A percentile compares a stretch with the other conserved stretches of the same genome.
These are phyloP conservation scores for Fonsecaea pedrosoi DNA, from an alignment of 2,329 filamentous ascomycete species.

Conservation along the genomic window DNA sequence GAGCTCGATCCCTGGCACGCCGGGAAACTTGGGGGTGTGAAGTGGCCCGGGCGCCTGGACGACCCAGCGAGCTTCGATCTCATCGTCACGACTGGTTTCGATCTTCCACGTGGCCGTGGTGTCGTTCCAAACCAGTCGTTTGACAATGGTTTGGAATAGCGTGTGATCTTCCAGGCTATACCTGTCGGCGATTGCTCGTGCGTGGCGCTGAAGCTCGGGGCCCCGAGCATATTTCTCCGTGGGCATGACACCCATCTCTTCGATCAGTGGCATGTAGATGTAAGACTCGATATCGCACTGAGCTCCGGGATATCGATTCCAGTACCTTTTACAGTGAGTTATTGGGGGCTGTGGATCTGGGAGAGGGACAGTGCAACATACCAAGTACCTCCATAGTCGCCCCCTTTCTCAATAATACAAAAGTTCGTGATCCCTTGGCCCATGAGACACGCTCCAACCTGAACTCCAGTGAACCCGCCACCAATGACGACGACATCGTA, in stretches of 20 bases:
- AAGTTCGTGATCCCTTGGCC: too few relatives aligned
- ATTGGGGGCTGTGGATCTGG: too few relatives aligned
- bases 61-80: constrained; percentile 49
- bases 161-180: constrained; percentile 21
- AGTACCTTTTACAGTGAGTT: constrained; percentile 27
- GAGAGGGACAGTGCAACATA: too few relatives aligned
- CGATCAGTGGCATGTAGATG: constrained; percentile 34
- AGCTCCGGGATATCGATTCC: constrained; percentile 40
- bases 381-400: too few relatives aligned
- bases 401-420: too few relatives aligned
- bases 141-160: constrained; percentile 28
- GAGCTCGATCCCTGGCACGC: neutral
- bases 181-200: constrained; percentile 15
- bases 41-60: neutral
- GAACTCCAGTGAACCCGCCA: too few relatives aligned
- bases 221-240: constrained; percentile 27
- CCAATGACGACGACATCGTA: too few relatives aligned
- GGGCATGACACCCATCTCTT: constrained; percentile 32
- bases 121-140: constrained; percentile 24
- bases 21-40: neutral
- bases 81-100: constrained; percentile 37
- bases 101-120: constrained; percentile 46
- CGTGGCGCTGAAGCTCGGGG: constrained; percentile 20
- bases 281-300: constrained; percentile 65
- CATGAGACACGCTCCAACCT: too few relatives aligned